Evolutionary conservation across 1,139 yeast species (phyloP), one percentile per base, ranked within the genome.

Genomic region (Candida sojae): DNA sequence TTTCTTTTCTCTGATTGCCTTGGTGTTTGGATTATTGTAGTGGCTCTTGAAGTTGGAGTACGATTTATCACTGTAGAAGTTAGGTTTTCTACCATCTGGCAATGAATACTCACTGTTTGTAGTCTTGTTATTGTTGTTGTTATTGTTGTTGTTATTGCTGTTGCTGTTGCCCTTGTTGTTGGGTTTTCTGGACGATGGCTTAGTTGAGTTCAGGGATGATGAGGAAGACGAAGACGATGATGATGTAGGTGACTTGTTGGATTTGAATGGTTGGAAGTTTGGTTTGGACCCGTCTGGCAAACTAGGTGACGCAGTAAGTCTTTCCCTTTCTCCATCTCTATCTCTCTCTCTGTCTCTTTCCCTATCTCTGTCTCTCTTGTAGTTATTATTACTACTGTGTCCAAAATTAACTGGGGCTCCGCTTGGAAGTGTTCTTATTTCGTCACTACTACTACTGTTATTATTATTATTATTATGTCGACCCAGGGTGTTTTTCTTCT

Each of bases 351-450:
- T 53, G 7, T 48, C 48, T 48, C 42, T 13, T 30, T 38, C 6
- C 29, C 29, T 26, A 8, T 26, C 29, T 8, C 29, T 33, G 28
- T 21, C 7, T 4, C 23, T 36, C 8, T 23, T 21, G 28, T 23
- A 12, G n/a, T 11, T 9, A 11, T 11, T 36, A n/a, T 13, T 23
- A 36, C 28, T 23, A 7, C 57, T 55, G 48, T 61, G 60, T 13
- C 79, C 79, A 60, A 75, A 74, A 52, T 73, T 70, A 25, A 72
- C 79, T 34, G 66, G 63, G 13, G 64, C 63, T 3, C 82, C 81
- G 55, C 68, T 74, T 8, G 81, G 81, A 44, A 75, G 63, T 40
- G 57, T 57, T 48, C 70, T 57, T 11, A 57, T 60, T 11, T 61
- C 65, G 25, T 48, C 43, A 38, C 3, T 17, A 17, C 21, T 17